Base-by-base conservation (phyloP, 176 grass and related monocot species). In the Poa annua region DNA sequence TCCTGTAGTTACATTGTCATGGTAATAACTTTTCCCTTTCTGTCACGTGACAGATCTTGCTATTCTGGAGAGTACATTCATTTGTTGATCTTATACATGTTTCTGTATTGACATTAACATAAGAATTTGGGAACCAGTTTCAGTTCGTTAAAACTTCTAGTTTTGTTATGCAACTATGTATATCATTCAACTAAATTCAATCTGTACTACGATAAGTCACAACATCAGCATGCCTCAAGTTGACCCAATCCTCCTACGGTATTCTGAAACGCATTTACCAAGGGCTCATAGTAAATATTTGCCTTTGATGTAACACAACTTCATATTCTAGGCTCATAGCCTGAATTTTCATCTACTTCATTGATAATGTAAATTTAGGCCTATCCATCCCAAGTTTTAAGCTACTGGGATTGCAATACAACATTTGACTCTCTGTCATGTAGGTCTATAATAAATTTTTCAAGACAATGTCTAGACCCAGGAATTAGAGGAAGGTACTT, bases 361-460 rank as follows among this genome's bases (percentile, higher is more conserved):
- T 11, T 57, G 50, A 51, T 71, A 42, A 71, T 41, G 66, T 82
- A 82, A 70, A 71, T 81, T 71, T 57, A 57, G 14, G 51, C 54
- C 21, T 55, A 45, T 42, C 16, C 55, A 21, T 57, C 38, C 38
- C n/a, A 71, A 81, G 21, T 36, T 81, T 38, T 81, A 81, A 71
- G 8, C 34, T 86, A 59, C 56, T 71, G 39, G 17, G 71, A n/a
- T 67, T 49, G 64, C 6, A 63, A 78, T 42, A 16, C 60, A 65
- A 50, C 49, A 26, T 82, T 66, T 79, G 12, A 62, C 19, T 86
- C 32, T 87, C n/a, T 82, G 20, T 80, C 21, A 78, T 85, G 68
- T 81, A 98, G 96, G 96, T 93, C 89, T 19, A 88, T 98, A 84
- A 90, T 98, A 69, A 88, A 87, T 85, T 98, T 98, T 88, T 93